These are phyloP conservation scores for Populus trichocarpa DNA, from an alignment of 441 rosid species.

Conservation along the genomic window DNA sequence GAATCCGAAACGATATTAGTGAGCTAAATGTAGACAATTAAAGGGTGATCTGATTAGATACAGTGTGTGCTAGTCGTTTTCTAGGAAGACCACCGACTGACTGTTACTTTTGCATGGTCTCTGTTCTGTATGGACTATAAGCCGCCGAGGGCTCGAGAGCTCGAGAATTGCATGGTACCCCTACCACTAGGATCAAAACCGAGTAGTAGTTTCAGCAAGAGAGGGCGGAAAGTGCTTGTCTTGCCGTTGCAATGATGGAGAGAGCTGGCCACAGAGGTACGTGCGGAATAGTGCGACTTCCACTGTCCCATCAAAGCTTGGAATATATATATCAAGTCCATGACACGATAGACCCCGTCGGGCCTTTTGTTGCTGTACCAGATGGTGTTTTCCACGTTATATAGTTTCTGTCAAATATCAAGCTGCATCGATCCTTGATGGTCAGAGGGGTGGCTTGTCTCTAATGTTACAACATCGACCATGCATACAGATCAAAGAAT, in stretches of 20 bases:
- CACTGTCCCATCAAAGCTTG: not conserved
- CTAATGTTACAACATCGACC: not conserved
- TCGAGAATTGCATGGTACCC: too few relatives aligned
- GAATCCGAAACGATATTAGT: too few relatives aligned
- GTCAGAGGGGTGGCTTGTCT: not conserved
- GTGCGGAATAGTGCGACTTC: not conserved
- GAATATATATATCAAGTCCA: not conserved
- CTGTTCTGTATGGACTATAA: not conserved
- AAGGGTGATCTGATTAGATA: not conserved
- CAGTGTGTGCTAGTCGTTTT: not conserved
- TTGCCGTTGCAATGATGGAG: not conserved
- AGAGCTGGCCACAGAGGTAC: not conserved
- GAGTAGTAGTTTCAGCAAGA: not conserved
- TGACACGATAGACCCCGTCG: too few relatives aligned
- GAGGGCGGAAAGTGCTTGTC: not conserved
- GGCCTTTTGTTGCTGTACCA: not conserved
- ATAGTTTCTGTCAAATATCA: not conserved
- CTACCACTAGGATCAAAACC: not conserved
- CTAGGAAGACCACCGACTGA: not conserved
- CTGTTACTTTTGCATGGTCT: not conserved
- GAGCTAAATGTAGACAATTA: too few relatives aligned
- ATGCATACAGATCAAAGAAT: not conserved
- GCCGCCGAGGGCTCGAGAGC: not conserved
- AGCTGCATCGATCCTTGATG: not conserved
- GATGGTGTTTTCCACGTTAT: slow-evolving; percentile 7